Base-by-base conservation (phyloP, 1,284 basidiomycete species). In the Mrakiaceae sp. region DNA sequence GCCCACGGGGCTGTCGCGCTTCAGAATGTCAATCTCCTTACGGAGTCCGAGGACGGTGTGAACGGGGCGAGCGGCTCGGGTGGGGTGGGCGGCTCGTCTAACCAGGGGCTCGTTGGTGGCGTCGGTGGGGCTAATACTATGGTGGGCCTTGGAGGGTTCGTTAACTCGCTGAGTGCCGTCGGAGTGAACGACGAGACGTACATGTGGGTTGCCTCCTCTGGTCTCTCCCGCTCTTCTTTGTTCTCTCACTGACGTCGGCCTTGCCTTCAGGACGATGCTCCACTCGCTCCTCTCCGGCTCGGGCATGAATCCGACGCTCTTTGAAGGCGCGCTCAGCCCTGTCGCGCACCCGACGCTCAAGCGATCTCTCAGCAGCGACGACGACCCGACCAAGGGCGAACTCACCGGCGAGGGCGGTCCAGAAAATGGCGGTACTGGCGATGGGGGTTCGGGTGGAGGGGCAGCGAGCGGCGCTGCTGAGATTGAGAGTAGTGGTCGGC, bases 1-100 rank as follows among this genome's bases (percentile, higher is more conserved):
- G 66, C 70, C 47, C 70, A 71, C 4, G 69, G 70, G 27, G 74
- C 74, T 42, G 42, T 50, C 44, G 44, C 46, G 4, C 43, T 58
- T 11, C 63, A 64, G 10, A 54, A 60, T 14, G 58, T 49, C 8
- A 39, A 51, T 3, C 27, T 27, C 27, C 27, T 27, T 27, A 27
- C 27, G 27, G 27, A 27, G 27, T 27, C 27, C 27, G 27, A 27
- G 27, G 27, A 27, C 27, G 27, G 27, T 27, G 27, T 27, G 27
- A 27, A 27, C 27, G 27, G 27, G 27, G 27, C 27, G 27, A 27
- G 27, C 27, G 2, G 27, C 27, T 27, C 27, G 27, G 27, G 27
- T 27, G 27, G 27, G 27, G 27, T 27, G 27, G 27, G 27, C 27
- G 27, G 27, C 27, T 27, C 27, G 27, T 27, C 27, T 27, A 27